These are phyloP conservation scores for Xylariales sp. DNA, from an alignment of 2,329 filamentous ascomycete genomes.

Conservation along the genomic window DNA sequence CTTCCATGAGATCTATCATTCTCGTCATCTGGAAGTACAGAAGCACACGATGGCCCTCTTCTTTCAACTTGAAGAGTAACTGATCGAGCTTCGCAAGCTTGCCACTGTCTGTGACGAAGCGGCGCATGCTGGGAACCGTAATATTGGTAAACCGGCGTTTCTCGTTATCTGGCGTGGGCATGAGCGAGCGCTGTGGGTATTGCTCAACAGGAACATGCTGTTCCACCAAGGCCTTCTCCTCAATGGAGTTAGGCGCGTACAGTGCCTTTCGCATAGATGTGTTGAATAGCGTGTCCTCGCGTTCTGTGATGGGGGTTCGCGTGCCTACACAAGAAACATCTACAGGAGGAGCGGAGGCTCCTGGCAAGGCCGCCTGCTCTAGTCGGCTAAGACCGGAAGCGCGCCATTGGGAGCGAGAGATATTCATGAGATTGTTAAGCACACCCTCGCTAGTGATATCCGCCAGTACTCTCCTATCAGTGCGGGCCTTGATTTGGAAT, in stretches of 20 bases:
- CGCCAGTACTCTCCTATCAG: slow-evolving; percentile 73
- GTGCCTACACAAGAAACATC: slow-evolving; percentile 81
- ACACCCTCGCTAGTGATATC: slow-evolving; percentile 78
- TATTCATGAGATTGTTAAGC: slow-evolving; percentile 81
- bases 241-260: slow-evolving; percentile 70
- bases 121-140: slow-evolving; percentile 92
- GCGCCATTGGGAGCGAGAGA: slow-evolving; percentile 73
- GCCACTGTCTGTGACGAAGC: slow-evolving; percentile 97
- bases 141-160: slow-evolving; percentile 92
- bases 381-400: slow-evolving; percentile 79
- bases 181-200: slow-evolving; percentile 72
- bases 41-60: slow-evolving; percentile 90
- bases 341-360: slow-evolving; percentile 86
- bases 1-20: slow-evolving; percentile 99
- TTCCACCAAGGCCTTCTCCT: slow-evolving; percentile 81
- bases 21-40: slow-evolving; percentile 99
- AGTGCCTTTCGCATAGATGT: slow-evolving; percentile 77
- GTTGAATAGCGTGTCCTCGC: slow-evolving; percentile 83
- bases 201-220: slow-evolving; percentile 74
- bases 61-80: slow-evolving; percentile 89
- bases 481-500: slow-evolving; percentile 81
- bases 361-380: slow-evolving; percentile 83
- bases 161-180: slow-evolving; percentile 82
- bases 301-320: slow-evolving; percentile 70
- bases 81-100: slow-evolving; percentile 93